Base-by-base conservation (phyloP, 2,329 filamentous ascomycete species). In the Clonostachys solani region DNA sequence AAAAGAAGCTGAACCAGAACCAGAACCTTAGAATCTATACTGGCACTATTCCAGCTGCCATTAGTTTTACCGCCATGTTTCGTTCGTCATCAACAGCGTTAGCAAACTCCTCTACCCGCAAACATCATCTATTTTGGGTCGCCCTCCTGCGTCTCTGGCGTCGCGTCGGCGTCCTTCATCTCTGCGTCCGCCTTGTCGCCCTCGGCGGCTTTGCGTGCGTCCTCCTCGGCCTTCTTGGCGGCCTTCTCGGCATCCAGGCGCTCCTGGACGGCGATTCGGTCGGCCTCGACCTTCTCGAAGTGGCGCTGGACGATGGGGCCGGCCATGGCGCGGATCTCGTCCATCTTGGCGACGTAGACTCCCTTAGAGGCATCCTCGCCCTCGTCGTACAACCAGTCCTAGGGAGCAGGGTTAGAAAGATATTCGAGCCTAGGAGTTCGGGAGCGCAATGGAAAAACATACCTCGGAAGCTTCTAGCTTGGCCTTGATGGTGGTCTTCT, bases 301-400 rank as follows among this genome's bases (percentile, higher is more conserved):
- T 96, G 90, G 57, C 92, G 88, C 75, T 96, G 91, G 54, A 91
- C 83, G 62, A 99, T 89, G 49, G 94, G 92, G 15, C 92, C 94
- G 42, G 91, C 89, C 60, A 96, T 80, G 56, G 89, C 83, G 57
- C 90, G 88, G 67, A 99, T 91, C 69, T 99, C 94, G 53, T 97
- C 94, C 69, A 94, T 86, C 83, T 97, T 99, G 72, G 89, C 81
- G 52, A 95, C 75, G 73, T 99, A 99, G 61, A 94, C 81, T 47
- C 88, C 91, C 80, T 97, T 97, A 61, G 87, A 87, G 56, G 91
- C 83, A 67, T 99, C 94, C 54, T 96, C 92, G 50, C 94, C 94
- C 47, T 97, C 94, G 47, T 96, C 92, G 69, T 97, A 97, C 51
- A 99, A 80, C 94, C 94, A 99, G 65, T 99, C 92, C 92, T 97